These are phyloP conservation scores for Raphidocelis subcapitata DNA, from an alignment of 139 green algal genomes.

Conservation along the genomic window DNA sequence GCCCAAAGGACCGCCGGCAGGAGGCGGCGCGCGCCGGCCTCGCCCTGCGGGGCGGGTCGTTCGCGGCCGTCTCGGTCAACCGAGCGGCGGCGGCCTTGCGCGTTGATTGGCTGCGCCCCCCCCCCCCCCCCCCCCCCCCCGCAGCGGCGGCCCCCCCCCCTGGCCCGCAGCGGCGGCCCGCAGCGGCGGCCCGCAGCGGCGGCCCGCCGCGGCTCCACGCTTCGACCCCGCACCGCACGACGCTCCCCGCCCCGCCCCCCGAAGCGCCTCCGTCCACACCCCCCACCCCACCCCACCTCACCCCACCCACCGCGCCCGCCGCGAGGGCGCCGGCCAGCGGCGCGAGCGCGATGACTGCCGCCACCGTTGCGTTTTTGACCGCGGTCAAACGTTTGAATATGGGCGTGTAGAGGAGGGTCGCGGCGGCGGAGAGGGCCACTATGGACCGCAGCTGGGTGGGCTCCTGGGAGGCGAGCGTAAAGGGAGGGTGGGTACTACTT, in stretches of 20 bases:
- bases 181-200: too few species aligned
- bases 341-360: conserved; percentile 55
- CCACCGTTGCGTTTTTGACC: conserved; percentile 69
- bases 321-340: conserved; percentile 52
- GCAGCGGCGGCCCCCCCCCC: too few species aligned
- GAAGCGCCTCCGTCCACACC: neutral
- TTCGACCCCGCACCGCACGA: neutral
- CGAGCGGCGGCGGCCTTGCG: too few species aligned
- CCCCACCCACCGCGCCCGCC: conserved; percentile 32
- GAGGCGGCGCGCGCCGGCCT: conserved; percentile 21
- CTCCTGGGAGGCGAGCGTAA: conserved; percentile 35
- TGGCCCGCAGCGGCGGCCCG: neutral
- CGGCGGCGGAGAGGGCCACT: conserved; percentile 45
- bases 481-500: conserved; percentile 8
- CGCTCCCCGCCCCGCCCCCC: neutral
- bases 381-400: conserved; percentile 61
- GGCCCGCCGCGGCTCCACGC: too few species aligned
- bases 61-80: neutral
- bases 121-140: too few species aligned
- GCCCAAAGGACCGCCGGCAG: conserved; percentile 29
- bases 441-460: conserved; percentile 44
- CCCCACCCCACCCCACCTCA: neutral
- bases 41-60: conserved; percentile 19
- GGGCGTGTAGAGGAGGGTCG: conserved; percentile 62
- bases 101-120: neutral